Evolutionary conservation across 805 yeast genomes (phyloP).

Genomic region (Suhomyces faveliae): DNA sequence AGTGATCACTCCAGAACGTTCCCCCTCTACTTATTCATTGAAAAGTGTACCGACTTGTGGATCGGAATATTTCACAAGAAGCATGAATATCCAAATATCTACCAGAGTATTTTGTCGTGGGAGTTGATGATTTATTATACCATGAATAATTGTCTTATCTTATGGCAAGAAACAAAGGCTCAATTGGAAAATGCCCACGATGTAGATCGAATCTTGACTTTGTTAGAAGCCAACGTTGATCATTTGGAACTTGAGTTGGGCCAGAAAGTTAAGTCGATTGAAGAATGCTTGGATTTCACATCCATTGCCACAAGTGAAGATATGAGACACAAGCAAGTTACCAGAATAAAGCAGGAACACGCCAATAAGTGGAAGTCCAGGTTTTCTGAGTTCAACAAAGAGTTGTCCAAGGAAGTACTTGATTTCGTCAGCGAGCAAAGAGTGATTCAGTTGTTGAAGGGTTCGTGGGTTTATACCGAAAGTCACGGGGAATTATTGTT

Average conservation of each 20-base stretch:
- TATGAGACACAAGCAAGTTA: conserved; percentile 56
- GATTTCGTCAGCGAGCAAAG: conserved; percentile 77
- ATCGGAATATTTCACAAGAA: conserved; percentile 29
- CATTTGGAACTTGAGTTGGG: conserved; percentile 27
- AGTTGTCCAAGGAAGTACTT: conserved; percentile 55
- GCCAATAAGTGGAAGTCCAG: conserved; percentile 44
- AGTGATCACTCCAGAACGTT: conserved; percentile 49
- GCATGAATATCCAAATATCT: conserved; percentile 36
- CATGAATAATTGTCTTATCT: conserved; percentile 54
- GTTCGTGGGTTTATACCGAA: conserved; percentile 77
- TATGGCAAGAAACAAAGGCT: conserved; percentile 68
- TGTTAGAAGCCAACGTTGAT: conserved; percentile 37
- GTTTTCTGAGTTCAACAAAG: conserved; percentile 47
- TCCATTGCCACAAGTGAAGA: conserved; percentile 41
- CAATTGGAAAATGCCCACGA: conserved; percentile 44
- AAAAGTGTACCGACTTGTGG: conserved; percentile 37
- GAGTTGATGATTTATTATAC: conserved; percentile 55
- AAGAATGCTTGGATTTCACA: conserved; percentile 47
- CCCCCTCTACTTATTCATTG: conserved; percentile 46
- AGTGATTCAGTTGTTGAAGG: conserved; percentile 66
- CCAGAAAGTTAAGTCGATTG: conserved; percentile 28
- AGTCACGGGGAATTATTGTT: conserved; percentile 41
- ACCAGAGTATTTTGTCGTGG: conserved; percentile 45
- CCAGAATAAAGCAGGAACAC: conserved; percentile 36
- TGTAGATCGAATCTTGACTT: conserved; percentile 46